These are phyloP conservation scores for Mycena amicta DNA, from an alignment of 768 basidiomycete species.

Conservation along the genomic window DNA sequence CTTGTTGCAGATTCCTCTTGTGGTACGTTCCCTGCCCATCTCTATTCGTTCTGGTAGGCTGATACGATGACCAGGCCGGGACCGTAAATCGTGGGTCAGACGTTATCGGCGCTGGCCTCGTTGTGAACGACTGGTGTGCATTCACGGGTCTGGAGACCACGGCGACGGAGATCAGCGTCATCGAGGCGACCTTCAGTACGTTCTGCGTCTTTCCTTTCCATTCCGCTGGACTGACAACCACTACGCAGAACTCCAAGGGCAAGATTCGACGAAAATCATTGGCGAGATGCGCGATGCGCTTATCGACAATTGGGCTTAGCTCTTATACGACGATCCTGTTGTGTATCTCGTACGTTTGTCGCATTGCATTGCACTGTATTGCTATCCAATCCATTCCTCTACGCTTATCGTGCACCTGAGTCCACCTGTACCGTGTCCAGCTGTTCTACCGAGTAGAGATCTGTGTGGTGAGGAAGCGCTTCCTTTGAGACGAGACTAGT, in stretches of 20 bases:
- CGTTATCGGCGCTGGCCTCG: slow-evolving; percentile 94
- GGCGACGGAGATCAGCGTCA: slow-evolving; percentile 98
- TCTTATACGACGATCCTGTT: not conserved
- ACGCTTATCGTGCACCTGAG: too few species aligned
- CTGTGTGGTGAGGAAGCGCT: too few species aligned
- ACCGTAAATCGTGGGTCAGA: slow-evolving; percentile 99
- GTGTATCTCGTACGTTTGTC: not conserved
- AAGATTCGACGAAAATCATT: slow-evolving; percentile 79
- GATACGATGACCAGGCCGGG: slow-evolving; percentile 65
- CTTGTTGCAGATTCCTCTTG: slow-evolving; percentile 90
- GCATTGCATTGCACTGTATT: slow-evolving; percentile 21
- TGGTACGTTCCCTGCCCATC: slow-evolving; percentile 82
- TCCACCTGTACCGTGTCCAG: too few species aligned
- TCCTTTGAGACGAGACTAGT: too few species aligned
- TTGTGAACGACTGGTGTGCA: slow-evolving; percentile 99
- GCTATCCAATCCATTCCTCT: slow-evolving; percentile 8
- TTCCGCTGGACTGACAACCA: slow-evolving; percentile 7
- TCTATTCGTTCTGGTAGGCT: slow-evolving; percentile 3
- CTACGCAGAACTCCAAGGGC: slow-evolving; percentile 79
- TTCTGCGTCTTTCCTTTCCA: slow-evolving; percentile 24
- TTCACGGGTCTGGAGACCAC: slow-evolving; percentile 99
- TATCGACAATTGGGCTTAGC: slow-evolving; percentile 90
- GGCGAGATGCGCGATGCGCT: slow-evolving; percentile 90
- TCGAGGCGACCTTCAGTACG: slow-evolving; percentile 96
- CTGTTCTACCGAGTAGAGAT: too few species aligned